Evolutionary conservation across 2,329 filamentous ascomycete genomes (phyloP), one percentile per base, ranked within the genome.

Genomic region (Zasmidium citrigriseum): DNA sequence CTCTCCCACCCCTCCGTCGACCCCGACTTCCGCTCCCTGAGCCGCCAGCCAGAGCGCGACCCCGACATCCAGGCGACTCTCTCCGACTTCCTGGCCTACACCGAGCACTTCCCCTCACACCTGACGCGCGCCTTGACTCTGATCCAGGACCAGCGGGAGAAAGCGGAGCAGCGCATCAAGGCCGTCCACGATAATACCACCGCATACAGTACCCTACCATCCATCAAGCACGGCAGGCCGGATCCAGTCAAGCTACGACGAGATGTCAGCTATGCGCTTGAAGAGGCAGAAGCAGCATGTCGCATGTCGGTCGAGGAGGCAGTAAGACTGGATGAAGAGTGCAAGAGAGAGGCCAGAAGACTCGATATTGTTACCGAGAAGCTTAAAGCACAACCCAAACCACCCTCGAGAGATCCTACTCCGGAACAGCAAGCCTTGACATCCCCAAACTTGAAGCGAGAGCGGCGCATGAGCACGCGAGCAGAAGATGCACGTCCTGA

Each of bases 71-170:
- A 87, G 69, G 83, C 84, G 29, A 87, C 85, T 23, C 83, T 88
- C 47, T 86, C 84, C 63, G 86, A 88, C 72, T 88, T 86, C 72
- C 82, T 87, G 58, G 85, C 87, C 72, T 88, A 88, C 74, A 88
- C 86, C 62, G 86, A 88, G 74, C 87, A 86, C 77, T 86, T 87
- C 57, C 86, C 86, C 29, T 84, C 85, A 10, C 85, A 88, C 70
- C 77, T 88, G 22, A 79, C 82, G 58, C 85, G 86, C 67, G 87
- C 85, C 62, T 75, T 88, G 54, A 85, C 82, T 52, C 77, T 88
- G 57, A 86, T 88, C 67, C 78, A 80, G 62, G 76, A 81, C 60
- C 78, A 82, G 62, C 78, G 82, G 60, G 66, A 70, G 34, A 73
- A 73, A 52, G 80, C 79, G 59, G 68, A 74, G 60, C 69, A 74